These are phyloP conservation scores for Candida insectalens DNA, from an alignment of 805 yeast genomes.

Conservation along the genomic window DNA sequence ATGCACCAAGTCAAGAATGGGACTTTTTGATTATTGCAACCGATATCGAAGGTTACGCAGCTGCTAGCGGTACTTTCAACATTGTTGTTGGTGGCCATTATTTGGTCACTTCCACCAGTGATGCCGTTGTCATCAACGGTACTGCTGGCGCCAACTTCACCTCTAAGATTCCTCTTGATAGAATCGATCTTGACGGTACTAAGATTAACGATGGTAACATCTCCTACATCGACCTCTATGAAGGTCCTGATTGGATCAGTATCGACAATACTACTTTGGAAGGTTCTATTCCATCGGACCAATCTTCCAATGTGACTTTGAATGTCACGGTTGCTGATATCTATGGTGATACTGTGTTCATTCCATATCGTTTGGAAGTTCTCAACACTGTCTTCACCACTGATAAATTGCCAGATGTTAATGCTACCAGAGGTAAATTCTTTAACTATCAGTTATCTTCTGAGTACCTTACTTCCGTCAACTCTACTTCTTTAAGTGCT, in stretches of 20 bases:
- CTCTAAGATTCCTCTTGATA: conserved; percentile 50
- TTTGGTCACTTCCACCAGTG: conserved; percentile 44
- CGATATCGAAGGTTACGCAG: conserved; percentile 66
- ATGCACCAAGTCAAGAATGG: conserved; percentile 78
- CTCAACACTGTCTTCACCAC: conserved; percentile 48
- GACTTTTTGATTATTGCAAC: conserved; percentile 69
- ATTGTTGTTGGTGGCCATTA: conserved; percentile 84
- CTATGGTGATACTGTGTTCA: conserved; percentile 48
- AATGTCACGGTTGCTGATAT: conserved; percentile 48
- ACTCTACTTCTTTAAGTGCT: conserved; percentile 39
- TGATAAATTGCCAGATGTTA: conserved; percentile 40
- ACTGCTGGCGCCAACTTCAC: conserved; percentile 49
- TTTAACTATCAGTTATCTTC: conserved; percentile 47
- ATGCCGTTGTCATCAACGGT: conserved; percentile 45
- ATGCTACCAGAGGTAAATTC: conserved; percentile 57
- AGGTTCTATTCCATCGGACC: conserved; percentile 48
- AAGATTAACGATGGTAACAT: conserved; percentile 41
- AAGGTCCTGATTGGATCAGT: conserved; percentile 54
- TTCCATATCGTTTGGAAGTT: conserved; percentile 49
- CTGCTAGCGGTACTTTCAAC: conserved; percentile 58
- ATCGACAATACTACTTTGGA: conserved; percentile 32
- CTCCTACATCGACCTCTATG: conserved; percentile 35
- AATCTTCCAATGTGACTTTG: conserved; percentile 31
- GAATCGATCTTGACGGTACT: conserved; percentile 56
- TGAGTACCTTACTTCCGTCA: conserved; percentile 46